Evolutionary conservation across 225 moss, liverwort and hornwort genomes (phyloP).

Genomic region (Marchantia polymorpha): DNA sequence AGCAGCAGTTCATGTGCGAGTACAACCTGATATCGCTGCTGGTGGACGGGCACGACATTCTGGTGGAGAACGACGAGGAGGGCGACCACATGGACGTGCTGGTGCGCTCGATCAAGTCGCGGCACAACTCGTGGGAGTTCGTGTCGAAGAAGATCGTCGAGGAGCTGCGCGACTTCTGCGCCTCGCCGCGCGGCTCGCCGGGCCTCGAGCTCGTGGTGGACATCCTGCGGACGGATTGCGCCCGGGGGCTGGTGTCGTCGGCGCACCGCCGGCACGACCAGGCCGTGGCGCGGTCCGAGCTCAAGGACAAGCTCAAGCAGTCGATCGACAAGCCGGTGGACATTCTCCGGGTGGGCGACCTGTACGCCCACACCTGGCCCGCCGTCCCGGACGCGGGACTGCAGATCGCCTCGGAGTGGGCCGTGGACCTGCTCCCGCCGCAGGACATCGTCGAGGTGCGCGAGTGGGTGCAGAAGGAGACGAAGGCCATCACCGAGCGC

Average conservation of each 20-base stretch:
- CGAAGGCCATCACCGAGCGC: conserved; percentile 8
- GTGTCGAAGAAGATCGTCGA: conserved; percentile 12
- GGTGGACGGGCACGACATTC: conserved; percentile 20
- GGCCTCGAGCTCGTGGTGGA: conserved; percentile 19
- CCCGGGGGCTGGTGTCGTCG: not conserved
- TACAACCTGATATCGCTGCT: conserved; percentile 21
- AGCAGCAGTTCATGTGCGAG: conserved; percentile 25
- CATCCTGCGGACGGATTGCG: conserved; percentile 21
- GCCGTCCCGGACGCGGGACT: not conserved
- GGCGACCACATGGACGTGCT: conserved; percentile 21
- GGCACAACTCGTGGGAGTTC: conserved; percentile 21
- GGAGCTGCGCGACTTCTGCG: conserved; percentile 25
- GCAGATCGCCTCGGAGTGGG: not conserved
- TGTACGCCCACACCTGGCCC: conserved; percentile 16
- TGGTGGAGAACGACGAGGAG: conserved; percentile 19
- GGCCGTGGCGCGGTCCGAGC: conserved; percentile 11
- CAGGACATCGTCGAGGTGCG: conserved; percentile 17
- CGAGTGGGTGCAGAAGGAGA: conserved; percentile 21
- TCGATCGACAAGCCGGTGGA: conserved; percentile 16
- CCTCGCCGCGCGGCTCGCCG: conserved; percentile 13
- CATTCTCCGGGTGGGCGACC: conserved; percentile 7
- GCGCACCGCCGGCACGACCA: conserved; percentile 5
- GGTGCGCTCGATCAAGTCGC: conserved; percentile 13
- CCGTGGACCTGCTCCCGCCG: conserved; percentile 17
- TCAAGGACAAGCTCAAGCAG: conserved; percentile 15